A percentile compares a stretch with the other conserved stretches of the same genome.
Conservation (phyloP, 2,329 filamentous ascomycete genomes). For the Fusarium sp. region DNA sequence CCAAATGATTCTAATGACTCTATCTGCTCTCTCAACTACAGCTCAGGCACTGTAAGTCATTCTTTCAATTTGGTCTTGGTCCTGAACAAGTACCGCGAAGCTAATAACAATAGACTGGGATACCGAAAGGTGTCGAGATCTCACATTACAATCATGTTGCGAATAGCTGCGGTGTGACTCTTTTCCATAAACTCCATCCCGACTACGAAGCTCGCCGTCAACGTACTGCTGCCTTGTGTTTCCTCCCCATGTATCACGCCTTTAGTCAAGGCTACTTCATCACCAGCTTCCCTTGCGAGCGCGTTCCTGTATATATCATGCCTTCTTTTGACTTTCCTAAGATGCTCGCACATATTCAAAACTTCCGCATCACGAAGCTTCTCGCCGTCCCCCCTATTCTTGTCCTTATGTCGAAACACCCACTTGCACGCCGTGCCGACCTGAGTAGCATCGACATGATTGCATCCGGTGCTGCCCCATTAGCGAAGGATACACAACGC, state of each 20-base stretch:
- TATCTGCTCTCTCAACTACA: slow-evolving; percentile 80
- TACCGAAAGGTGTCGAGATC: slow-evolving; percentile 86
- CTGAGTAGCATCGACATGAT: slow-evolving; percentile 70
- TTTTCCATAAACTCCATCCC: slow-evolving; percentile 54
- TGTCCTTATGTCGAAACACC: slow-evolving; percentile 76
- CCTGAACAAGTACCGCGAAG: not conserved
- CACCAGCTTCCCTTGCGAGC: slow-evolving; percentile 63
- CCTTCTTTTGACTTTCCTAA: slow-evolving; percentile 77
- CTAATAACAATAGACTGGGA: slow-evolving; percentile 63
- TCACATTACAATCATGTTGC: slow-evolving; percentile 80
- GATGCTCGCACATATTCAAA: slow-evolving; percentile 74
- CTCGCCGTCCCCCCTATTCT: slow-evolving; percentile 79
- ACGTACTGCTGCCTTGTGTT: slow-evolving; percentile 63
- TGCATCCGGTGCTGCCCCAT: slow-evolving; percentile 74
- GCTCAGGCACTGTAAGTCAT: slow-evolving; percentile 66
- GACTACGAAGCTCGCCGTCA: slow-evolving; percentile 56
- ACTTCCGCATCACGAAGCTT: slow-evolving; percentile 73
- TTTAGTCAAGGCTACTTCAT: slow-evolving; percentile 77
- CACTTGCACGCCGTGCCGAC: slow-evolving; percentile 71
- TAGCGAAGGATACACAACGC: slow-evolving; percentile 60
- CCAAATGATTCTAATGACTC: slow-evolving; percentile 59
- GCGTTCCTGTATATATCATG: slow-evolving; percentile 81
- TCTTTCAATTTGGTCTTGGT: no score
- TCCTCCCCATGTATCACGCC: slow-evolving; percentile 81
- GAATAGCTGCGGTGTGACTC: slow-evolving; percentile 70